Conservation (phyloP, 202 grass and related monocot genomes). For the Bolboschoenoplectus hybrid region DNA sequence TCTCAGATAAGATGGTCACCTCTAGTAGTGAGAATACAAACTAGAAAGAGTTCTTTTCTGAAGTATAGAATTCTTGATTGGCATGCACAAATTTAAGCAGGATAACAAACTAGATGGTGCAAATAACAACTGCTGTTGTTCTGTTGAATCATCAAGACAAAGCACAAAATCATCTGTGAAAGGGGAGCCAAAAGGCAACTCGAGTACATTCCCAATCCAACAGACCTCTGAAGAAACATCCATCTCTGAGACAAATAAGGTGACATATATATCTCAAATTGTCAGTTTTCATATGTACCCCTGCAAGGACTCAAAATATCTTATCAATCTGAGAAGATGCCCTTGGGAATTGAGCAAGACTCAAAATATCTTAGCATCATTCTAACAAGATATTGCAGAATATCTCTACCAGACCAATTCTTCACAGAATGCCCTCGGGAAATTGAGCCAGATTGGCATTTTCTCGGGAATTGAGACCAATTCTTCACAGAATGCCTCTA, state of each 20-base stretch:
- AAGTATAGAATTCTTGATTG: conserved; percentile 22
- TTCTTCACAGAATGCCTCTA: background rate
- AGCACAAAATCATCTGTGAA: conserved; percentile 31
- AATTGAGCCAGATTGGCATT: background rate
- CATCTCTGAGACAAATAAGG: conserved; percentile 26
- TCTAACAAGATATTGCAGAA: background rate
- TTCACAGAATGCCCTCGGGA: background rate
- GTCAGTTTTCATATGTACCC: background rate
- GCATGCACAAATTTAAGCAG: conserved; percentile 13
- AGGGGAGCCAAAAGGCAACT: conserved; percentile 18
- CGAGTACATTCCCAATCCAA: conserved; percentile 21
- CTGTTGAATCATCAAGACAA: conserved; percentile 23
- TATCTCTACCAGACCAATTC: conserved; percentile 1
- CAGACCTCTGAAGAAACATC: conserved; percentile 19
- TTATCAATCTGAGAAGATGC: background rate
- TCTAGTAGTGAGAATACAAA: conserved; percentile 10
- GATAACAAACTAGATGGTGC: conserved; percentile 34
- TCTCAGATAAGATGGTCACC: conserved; percentile 4
- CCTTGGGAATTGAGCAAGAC: background rate
- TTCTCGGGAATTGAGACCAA: no score
- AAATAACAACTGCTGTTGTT: conserved; percentile 24
- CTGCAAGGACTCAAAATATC: background rate
- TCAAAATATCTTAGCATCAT: background rate
- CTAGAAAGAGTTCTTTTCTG: background rate
- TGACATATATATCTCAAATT: conserved; percentile 26